phyloP scores from a whole-genome alignment of 106 monocot genomes.

The Dendrobium huoshanense region DNA sequence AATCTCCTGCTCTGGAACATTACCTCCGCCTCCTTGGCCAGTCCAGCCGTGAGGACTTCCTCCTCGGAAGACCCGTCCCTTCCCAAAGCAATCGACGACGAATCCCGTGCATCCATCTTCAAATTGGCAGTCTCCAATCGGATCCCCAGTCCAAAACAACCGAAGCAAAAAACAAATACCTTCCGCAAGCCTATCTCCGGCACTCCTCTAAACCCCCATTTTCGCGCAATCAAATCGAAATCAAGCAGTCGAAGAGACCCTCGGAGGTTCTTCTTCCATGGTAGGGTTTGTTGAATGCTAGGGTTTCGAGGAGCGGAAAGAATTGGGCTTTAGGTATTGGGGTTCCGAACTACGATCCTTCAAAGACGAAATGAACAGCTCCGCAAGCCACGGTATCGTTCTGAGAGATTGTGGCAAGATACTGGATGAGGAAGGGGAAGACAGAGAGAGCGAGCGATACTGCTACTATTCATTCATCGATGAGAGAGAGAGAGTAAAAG shows the following conservation, averaged over 20 bases:
- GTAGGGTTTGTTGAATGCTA: not conserved
- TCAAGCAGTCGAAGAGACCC: not conserved
- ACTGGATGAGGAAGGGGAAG: not conserved
- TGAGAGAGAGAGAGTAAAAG: not conserved
- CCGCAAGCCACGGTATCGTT: too few species aligned
- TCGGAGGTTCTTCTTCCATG: constrained; percentile 6
- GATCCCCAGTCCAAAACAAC: constrained; percentile 3
- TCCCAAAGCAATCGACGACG: constrained; percentile 1
- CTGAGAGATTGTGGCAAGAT: not conserved
- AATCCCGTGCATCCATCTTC: constrained; percentile 22
- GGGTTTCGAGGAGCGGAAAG: not conserved
- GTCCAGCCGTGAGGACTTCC: constrained; percentile 10
- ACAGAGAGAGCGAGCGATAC: not conserved
- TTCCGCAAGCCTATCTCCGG: not conserved
- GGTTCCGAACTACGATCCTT: not conserved
- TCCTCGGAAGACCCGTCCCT: constrained; percentile 20
- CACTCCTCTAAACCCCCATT: not conserved
- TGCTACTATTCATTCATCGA: not conserved
- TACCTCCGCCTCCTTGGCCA: constrained; percentile 29
- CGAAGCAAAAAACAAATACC: not conserved
- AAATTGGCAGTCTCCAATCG: constrained; percentile 8
- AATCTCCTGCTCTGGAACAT: constrained; percentile 35
- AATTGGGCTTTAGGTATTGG: not conserved
- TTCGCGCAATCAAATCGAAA: not conserved
- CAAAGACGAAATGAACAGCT: not conserved